Conservation (phyloP, 148 eudicot species). For the Suaeda aralocaspica region DNA sequence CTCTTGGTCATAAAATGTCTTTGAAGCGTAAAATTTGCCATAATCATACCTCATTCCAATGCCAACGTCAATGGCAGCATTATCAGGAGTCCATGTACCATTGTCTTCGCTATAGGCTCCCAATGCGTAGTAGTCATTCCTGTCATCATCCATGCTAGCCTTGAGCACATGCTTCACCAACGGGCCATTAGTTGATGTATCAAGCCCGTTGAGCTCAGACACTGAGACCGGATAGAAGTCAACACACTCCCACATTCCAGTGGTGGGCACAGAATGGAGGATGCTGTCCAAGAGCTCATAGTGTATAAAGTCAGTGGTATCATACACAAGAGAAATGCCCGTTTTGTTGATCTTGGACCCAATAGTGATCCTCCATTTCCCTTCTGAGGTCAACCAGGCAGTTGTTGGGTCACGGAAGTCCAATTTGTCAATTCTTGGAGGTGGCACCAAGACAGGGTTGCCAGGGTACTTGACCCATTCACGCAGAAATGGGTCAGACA, state of each 20-base stretch:
- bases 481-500: conserved; percentile 65
- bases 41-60: conserved; percentile 67
- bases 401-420: conserved; percentile 90
- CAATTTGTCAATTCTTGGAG: conserved; percentile 43
- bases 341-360: conserved; percentile 65
- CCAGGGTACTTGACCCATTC: conserved; percentile 70
- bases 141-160: conserved; percentile 67
- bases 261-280: conserved; percentile 53
- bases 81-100: conserved; percentile 58
- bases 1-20: conserved; percentile 62
- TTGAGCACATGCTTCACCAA: conserved; percentile 72
- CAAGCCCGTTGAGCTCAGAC: conserved; percentile 47
- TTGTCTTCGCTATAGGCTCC: conserved; percentile 49
- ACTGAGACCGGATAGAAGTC: conserved; percentile 76
- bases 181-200: conserved; percentile 52
- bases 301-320: conserved; percentile 49
- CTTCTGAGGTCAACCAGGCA: conserved; percentile 54
- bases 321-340: conserved; percentile 66
- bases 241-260: conserved; percentile 96
- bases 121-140: conserved; percentile 62
- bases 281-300: conserved; percentile 39
- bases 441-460: conserved; percentile 72
- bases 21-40: conserved; percentile 70
- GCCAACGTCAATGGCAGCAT: conserved; percentile 58
- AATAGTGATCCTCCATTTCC: conserved; percentile 67